Evolutionary conservation across 768 basidiomycete genomes (phyloP).

Genomic region (Psilocybe subaeruginosa): DNA sequence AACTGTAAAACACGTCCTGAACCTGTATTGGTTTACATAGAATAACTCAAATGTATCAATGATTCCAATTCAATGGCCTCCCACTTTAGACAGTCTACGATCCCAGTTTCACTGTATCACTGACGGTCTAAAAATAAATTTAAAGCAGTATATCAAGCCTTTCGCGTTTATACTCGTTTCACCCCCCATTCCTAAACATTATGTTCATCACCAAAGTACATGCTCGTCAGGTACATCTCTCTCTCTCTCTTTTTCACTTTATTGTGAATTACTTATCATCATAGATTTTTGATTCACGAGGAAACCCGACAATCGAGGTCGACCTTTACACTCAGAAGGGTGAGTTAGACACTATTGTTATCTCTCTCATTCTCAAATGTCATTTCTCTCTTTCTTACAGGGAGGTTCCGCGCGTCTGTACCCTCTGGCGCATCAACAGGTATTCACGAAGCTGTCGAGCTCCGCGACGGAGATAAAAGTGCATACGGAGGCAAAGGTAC

Average conservation of each 20-base stretch:
- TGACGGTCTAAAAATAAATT: constrained; percentile 8
- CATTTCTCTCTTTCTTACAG: not conserved
- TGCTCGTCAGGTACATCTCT: constrained; percentile 12
- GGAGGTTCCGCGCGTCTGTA: constrained; percentile 13
- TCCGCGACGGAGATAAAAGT: constrained; percentile 15
- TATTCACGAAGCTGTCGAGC: constrained; percentile 14
- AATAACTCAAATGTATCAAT: constrained; percentile 18
- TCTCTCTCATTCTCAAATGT: not conserved
- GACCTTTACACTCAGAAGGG: constrained; percentile 15
- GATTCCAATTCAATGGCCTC: not conserved
- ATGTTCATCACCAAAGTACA: constrained; percentile 13
- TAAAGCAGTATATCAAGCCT: not conserved
- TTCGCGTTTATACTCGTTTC: not conserved
- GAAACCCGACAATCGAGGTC: constrained; percentile 15
- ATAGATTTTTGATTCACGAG: constrained; percentile 15
- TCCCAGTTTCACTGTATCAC: constrained; percentile 5
- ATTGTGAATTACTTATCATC: not conserved
- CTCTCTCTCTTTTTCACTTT: not conserved
- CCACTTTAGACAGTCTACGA: constrained; percentile 1
- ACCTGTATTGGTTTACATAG: constrained; percentile 15
- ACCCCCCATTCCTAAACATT: constrained; percentile 1
- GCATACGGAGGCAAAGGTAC: constrained; percentile 13
- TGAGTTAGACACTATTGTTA: not conserved
- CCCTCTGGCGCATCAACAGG: constrained; percentile 16
- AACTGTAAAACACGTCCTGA: constrained; percentile 11